Percentiles rank a stretch among this genome's conserved stretches.
Evolutionary conservation across 2,329 filamentous ascomycete species (phyloP).

Genomic region (Nemania diffusa): DNA sequence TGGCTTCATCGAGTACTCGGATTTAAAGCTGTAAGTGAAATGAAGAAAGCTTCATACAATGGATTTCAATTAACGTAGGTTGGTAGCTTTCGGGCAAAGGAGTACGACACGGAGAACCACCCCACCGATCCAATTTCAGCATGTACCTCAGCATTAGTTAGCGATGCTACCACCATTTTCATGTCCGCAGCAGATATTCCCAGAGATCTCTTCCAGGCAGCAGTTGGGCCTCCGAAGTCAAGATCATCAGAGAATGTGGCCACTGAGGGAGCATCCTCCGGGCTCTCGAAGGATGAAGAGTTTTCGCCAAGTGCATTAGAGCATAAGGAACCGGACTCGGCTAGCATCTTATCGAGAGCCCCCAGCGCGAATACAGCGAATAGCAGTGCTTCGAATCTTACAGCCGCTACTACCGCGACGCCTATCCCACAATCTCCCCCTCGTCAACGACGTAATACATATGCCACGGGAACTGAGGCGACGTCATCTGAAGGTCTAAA

Average conservation of each 20-base stretch:
- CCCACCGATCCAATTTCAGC: slow-evolving; percentile 84
- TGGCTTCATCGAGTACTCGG: slow-evolving; percentile 72
- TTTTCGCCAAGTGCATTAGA: slow-evolving; percentile 17
- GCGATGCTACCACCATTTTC: slow-evolving; percentile 81
- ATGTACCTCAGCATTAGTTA: slow-evolving; percentile 79
- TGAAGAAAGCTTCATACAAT: background rate
- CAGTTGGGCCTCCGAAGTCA: slow-evolving; percentile 33
- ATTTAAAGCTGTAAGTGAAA: slow-evolving; percentile 74
- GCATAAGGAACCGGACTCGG: slow-evolving; percentile 27
- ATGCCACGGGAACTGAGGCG: background rate
- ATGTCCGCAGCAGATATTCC: slow-evolving; percentile 84
- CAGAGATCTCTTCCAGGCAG: slow-evolving; percentile 63
- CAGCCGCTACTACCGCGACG: slow-evolving; percentile 27
- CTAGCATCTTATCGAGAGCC: slow-evolving; percentile 35
- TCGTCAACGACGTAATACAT: slow-evolving; percentile 8
- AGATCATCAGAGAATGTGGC: slow-evolving; percentile 40
- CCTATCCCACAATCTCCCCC: slow-evolving; percentile 18
- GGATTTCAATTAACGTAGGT: slow-evolving; percentile 32
- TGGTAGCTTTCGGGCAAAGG: slow-evolving; percentile 60
- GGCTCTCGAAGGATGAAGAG: slow-evolving; percentile 25
- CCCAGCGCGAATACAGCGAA: slow-evolving; percentile 34
- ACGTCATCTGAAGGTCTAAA: slow-evolving; percentile 42
- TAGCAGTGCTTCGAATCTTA: slow-evolving; percentile 31
- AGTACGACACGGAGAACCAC: slow-evolving; percentile 82
- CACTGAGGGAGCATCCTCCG: slow-evolving; percentile 23